Base-by-base conservation (phyloP, 306 rosid genomes). In the Citrullus amarus region DNA sequence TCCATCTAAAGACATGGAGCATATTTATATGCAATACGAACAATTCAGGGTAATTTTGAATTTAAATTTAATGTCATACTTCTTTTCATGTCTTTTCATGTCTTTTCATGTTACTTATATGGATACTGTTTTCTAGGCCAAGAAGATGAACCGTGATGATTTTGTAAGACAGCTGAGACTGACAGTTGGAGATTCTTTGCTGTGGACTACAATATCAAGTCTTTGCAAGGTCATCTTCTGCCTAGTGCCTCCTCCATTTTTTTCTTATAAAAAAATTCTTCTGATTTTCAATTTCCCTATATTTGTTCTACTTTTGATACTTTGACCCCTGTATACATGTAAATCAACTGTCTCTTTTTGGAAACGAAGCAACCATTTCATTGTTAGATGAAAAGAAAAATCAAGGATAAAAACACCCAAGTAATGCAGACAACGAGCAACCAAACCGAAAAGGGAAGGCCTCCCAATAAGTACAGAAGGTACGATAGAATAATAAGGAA, bases 91-190 rank as follows among this genome's bases (percentile, higher is more conserved):
- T 79, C 9, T 43, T 4, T 38, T 15, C 44, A 53, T 30, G 16
- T 79, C 57, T 25, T 57, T 15, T 14, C 14, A 55, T 78, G 41
- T 44, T 69, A 74, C 79, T 38, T 66, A 55, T 80, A 67, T 46
- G 59, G 54, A 79, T 39, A 34, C 51, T 59, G 62, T 46, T 83
- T 76, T 50, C 73, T 87, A 94, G 98, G 84, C 84, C 63, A 92
- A 88, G 86, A 86, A 84, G 81, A 83, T 94, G 18, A 68, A 80
- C 14, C 97, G 96, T 70, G 90, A 87, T 41, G 91, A 84, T 80
- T 94, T 94, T 73, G 82, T 94, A 70, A 86, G 78, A 84, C 85
- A 80, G 86, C 76, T 94, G 91, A 90, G 96, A 83, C 78, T 83
- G 75, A 83, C 81, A 60, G 96, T 88, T 81, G 98, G 98, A 83